These are phyloP conservation scores for Madurella fahalii DNA, from an alignment of 2,329 filamentous ascomycete genomes.

Conservation along the genomic window DNA sequence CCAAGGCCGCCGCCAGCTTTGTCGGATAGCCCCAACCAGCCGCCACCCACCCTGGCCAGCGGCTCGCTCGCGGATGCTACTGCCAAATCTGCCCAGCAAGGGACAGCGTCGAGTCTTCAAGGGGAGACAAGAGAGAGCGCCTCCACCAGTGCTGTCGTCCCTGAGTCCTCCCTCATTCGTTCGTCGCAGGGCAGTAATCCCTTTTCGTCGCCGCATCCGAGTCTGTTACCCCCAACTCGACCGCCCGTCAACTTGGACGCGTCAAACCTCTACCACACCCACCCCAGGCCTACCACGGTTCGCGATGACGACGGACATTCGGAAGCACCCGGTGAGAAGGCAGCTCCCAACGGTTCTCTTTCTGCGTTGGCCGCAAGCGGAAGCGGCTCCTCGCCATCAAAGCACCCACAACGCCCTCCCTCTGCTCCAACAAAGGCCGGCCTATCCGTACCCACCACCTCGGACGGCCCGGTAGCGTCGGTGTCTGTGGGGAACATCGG, in stretches of 20 bases:
- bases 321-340: constrained; percentile 14
- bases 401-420: constrained; percentile 19
- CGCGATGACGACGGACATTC: constrained; percentile 26
- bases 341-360: constrained; percentile 18
- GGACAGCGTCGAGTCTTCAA: not conserved
- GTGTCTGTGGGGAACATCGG: constrained; percentile 12
- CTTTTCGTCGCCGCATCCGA: constrained; percentile 42
- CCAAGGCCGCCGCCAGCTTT: constrained; percentile 19
- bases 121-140: not conserved
- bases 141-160: not conserved
- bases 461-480: constrained; percentile 14
- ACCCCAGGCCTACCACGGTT: constrained; percentile 32
- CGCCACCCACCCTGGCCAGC: not conserved
- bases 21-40: not conserved
- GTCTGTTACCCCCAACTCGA: constrained; percentile 35
- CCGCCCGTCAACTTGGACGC: constrained; percentile 35
- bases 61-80: not conserved
- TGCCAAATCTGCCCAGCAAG: not conserved
- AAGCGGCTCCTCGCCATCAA: constrained; percentile 28
- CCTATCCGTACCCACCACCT: constrained; percentile 16
- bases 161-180: constrained; percentile 2
- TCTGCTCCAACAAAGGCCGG: constrained; percentile 29
- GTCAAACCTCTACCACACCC: constrained; percentile 36
- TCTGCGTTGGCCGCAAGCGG: constrained; percentile 23
- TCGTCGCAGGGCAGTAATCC: constrained; percentile 34